These are phyloP conservation scores for Nicotiana noctiflora DNA, from an alignment of 257 asterid species.

Conservation along the genomic window DNA sequence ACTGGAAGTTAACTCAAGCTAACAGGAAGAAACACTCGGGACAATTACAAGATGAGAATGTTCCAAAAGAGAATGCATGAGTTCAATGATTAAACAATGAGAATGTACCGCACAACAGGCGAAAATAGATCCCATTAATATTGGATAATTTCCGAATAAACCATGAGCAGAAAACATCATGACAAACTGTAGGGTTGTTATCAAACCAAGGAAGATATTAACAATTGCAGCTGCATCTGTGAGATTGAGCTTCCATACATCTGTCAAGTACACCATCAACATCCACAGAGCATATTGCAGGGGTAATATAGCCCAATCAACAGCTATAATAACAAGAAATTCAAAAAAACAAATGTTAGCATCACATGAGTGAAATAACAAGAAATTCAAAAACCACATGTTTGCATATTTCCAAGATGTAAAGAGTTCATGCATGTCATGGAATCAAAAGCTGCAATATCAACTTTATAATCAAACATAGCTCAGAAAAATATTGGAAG, in stretches of 20 bases:
- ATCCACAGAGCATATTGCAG: constrained; percentile 35
- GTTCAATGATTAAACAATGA: background rate
- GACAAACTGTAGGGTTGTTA: too few species aligned
- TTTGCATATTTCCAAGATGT: too few species aligned
- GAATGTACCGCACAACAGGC: constrained; percentile 20
- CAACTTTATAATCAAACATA: too few species aligned
- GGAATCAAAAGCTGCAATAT: background rate
- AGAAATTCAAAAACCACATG: too few species aligned
- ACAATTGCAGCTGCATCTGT: constrained; percentile 48
- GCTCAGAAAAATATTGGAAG: too few species aligned
- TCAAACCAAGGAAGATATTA: constrained; percentile 41
- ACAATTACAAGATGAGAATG: background rate
- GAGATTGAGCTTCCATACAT: constrained; percentile 52
- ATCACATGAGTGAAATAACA: background rate
- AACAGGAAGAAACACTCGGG: background rate
- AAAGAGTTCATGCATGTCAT: background rate
- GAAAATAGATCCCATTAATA: constrained; percentile 45
- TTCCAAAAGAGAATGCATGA: background rate
- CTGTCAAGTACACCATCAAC: constrained; percentile 54
- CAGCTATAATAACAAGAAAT: constrained; percentile 19
- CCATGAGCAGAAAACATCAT: constrained; percentile 25
- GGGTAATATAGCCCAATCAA: constrained; percentile 21
- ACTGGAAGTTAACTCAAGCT: background rate
- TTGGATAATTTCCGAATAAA: constrained; percentile 19
- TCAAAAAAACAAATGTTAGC: background rate